Conservation (phyloP, 2,329 filamentous ascomycete species). For the Penicillium brevicompactum region DNA sequence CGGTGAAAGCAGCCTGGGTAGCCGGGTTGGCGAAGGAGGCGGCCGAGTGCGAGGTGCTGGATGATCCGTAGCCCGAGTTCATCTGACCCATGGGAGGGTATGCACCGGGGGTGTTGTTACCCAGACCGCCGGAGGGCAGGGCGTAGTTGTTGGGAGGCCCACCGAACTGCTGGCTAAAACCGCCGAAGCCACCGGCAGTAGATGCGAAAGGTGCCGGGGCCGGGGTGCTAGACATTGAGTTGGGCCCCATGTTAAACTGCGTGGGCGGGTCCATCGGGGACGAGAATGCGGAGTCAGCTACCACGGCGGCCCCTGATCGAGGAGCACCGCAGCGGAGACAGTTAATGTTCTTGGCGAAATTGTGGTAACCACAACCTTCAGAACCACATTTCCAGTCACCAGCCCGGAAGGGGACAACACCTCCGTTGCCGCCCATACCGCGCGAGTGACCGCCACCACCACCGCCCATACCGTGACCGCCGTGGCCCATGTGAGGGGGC, state of each 20-base stretch:
- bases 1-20: slow-evolving; percentile 91
- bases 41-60: slow-evolving; percentile 76
- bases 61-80: slow-evolving; percentile 77
- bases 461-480: slow-evolving; percentile 52
- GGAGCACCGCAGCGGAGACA: slow-evolving; percentile 95
- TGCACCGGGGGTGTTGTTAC: slow-evolving; percentile 68
- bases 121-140: slow-evolving; percentile 76
- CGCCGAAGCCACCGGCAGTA: slow-evolving; percentile 67
- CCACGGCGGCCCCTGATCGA: slow-evolving; percentile 88
- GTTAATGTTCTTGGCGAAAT: slow-evolving; percentile 99
- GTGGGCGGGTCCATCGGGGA: slow-evolving; percentile 86
- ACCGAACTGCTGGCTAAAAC: slow-evolving; percentile 76
- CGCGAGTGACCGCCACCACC: slow-evolving; percentile 52
- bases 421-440: slow-evolving; percentile 72
- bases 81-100: slow-evolving; percentile 71
- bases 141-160: slow-evolving; percentile 82
- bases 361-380: slow-evolving; percentile 96
- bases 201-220: slow-evolving; percentile 76
- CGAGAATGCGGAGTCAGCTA: slow-evolving; percentile 89
- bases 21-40: slow-evolving; percentile 91
- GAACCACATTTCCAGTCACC: slow-evolving; percentile 99
- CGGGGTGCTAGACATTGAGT: slow-evolving; percentile 81
- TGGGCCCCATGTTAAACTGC: slow-evolving; percentile 81
- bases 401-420: slow-evolving; percentile 92
- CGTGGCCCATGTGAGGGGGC: slow-evolving; percentile 71